Evolutionary conservation across 2,329 filamentous ascomycete species (phyloP).

Genomic region (Venturia carpophila): DNA sequence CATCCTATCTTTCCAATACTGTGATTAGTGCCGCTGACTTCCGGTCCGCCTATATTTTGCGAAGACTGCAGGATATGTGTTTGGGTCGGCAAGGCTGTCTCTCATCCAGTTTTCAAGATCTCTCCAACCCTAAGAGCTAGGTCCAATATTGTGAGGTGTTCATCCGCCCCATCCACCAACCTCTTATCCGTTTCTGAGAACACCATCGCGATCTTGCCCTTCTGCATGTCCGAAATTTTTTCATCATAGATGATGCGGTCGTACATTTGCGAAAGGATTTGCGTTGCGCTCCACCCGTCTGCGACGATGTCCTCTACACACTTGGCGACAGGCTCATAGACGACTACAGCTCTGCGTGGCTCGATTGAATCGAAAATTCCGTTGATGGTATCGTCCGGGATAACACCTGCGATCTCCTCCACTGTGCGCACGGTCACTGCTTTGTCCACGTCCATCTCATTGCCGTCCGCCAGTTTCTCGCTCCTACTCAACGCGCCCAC

Average conservation of each 20-base stretch:
- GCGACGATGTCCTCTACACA: constrained; percentile 87
- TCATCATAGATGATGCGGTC: constrained; percentile 78
- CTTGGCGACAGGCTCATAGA: constrained; percentile 67
- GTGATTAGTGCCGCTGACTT: not conserved
- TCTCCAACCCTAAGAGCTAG: constrained; percentile 72
- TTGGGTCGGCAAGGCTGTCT: not conserved
- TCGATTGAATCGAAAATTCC: constrained; percentile 67
- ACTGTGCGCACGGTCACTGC: constrained; percentile 70
- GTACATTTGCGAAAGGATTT: constrained; percentile 80
- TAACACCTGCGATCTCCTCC: constrained; percentile 93
- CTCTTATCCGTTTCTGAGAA: constrained; percentile 96
- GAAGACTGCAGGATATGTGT: not conserved
- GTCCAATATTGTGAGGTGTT: constrained; percentile 86
- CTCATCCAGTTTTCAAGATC: constrained; percentile 46
- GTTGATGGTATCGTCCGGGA: constrained; percentile 68
- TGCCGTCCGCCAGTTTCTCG: constrained; percentile 43
- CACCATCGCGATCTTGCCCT: constrained; percentile 78
- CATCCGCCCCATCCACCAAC: constrained; percentile 87
- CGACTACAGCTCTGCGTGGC: constrained; percentile 54
- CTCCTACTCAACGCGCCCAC: constrained; percentile 55
- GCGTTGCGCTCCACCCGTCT: constrained; percentile 92
- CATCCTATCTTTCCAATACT: not conserved
- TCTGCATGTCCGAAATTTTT: constrained; percentile 71
- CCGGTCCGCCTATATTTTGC: not conserved
- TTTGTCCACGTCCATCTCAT: constrained; percentile 44